Evolutionary conservation across 257 asterid species (phyloP).

Genomic region (Solanum sejunctum): DNA sequence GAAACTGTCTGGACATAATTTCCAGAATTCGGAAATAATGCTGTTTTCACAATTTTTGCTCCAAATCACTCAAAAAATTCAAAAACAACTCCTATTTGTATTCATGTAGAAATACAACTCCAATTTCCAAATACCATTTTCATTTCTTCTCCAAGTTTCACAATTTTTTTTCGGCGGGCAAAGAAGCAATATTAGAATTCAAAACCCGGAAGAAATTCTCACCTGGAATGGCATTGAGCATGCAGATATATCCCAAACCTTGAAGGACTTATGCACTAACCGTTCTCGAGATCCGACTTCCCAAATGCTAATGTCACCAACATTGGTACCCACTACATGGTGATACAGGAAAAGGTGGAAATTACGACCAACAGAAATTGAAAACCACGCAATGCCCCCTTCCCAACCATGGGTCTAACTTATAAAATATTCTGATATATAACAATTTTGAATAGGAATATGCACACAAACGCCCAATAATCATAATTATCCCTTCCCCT

Average conservation of each 20-base stretch:
- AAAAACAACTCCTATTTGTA: not conserved
- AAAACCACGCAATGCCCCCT: not conserved
- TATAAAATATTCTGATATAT: not conserved
- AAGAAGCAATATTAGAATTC: conserved; percentile 7
- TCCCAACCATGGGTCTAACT: not conserved
- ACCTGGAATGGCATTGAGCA: conserved; percentile 93
- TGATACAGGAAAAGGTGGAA: conserved; percentile 1
- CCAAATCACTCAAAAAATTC: not conserved
- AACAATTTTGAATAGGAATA: not conserved
- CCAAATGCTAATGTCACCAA: conserved; percentile 98
- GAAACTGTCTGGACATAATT: not conserved
- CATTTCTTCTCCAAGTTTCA: not conserved
- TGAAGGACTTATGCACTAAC: conserved; percentile 71
- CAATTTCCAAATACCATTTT: not conserved
- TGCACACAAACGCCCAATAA: not conserved
- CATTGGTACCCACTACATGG: conserved; percentile 86
- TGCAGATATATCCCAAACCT: conserved; percentile 79
- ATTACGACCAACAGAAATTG: not conserved
- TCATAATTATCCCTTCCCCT: not conserved
- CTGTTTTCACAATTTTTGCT: not conserved
- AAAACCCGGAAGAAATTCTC: conserved; percentile 10
- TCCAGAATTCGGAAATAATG: not conserved
- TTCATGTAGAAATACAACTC: not conserved
- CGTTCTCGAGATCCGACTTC: conserved; percentile 92
- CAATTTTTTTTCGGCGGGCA: no score